Evolutionary conservation across 2,329 filamentous ascomycete genomes (phyloP).

Genomic region (Colletotrichum trifolii): DNA sequence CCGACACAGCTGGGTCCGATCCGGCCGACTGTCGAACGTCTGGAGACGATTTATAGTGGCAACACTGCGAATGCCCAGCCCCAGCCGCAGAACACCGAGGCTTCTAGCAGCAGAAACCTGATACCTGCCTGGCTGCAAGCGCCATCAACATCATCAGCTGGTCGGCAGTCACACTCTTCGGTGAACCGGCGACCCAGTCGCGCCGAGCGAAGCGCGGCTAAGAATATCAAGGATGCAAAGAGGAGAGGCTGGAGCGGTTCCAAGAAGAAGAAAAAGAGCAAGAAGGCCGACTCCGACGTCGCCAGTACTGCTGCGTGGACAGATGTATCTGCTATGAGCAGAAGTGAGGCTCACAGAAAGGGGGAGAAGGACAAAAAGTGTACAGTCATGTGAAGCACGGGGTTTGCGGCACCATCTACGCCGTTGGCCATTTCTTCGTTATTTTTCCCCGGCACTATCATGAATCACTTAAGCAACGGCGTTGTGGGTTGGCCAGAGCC

Average conservation of each 20-base stretch:
- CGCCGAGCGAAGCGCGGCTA: constrained; percentile 69
- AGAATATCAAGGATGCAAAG: constrained; percentile 71
- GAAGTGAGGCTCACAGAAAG: constrained; percentile 40
- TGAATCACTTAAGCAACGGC: constrained; percentile 22
- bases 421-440: no score
- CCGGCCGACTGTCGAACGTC: constrained; percentile 61
- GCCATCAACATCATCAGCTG: constrained; percentile 46
- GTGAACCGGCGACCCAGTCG: constrained; percentile 63
- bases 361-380: constrained; percentile 62
- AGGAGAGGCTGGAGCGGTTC: constrained; percentile 65
- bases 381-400: constrained; percentile 58
- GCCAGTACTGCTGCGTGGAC: constrained; percentile 64
- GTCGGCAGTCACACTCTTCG: constrained; percentile 53
- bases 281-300: constrained; percentile 49
- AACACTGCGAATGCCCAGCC: constrained; percentile 21
- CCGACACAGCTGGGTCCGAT: constrained; percentile 46
- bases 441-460: neutral
- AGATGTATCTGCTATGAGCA: constrained; percentile 54
- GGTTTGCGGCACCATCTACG: no score
- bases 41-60: constrained; percentile 66
- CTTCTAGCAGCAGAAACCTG: constrained; percentile 34
- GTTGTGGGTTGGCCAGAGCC: constrained; percentile 13
- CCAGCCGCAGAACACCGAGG: constrained; percentile 11
- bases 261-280: constrained; percentile 51
- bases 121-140: constrained; percentile 48